Base-by-base conservation (phyloP, 192 early-diverging fungal species). In the Gryganskiella cystojenkinii region DNA sequence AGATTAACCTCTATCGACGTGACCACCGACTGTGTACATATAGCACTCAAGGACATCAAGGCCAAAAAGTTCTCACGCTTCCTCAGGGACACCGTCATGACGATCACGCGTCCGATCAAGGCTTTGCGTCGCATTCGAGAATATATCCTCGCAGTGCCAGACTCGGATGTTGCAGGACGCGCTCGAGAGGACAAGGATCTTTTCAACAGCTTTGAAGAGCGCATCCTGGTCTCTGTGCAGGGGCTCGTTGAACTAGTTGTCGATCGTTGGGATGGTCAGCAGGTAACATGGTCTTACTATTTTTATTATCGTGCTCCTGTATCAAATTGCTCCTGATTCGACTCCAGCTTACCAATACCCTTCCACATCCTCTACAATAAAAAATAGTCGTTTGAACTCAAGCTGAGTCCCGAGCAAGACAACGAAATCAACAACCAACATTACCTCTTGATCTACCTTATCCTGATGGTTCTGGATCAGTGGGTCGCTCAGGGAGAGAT, bases 341-440 rank as follows among this genome's bases (percentile, higher is more conserved):
- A n/a, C n/a, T n/a, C n/a, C n/a, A n/a, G n/a, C n/a, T n/a, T n/a
- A n/a, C n/a, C n/a, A n/a, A n/a, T n/a, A n/a, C n/a, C n/a, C n/a
- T 40, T 50, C 47, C 22, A 4, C 19, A 50, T 50, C 19, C 19
- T 22, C 22, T 50, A 15, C 19, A 20, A 46, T 31, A 61, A 13
- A 13, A 61, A 30, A 24, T 58, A 78, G 74, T 51, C 20, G 2
- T 64, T 78, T 14, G 17, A 53, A 17, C 28, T 78, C 24, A 61
- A 61, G 15, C 50, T 78, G 17, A 55, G 40, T 20, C 74, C 74
- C 6, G 53, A 33, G 0, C 55, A 49, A 28, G 61, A 64, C 5
- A 78, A 78, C 33, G 74, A 78, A 33, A 45, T 68, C 35, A 78
- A 78, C 56, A 78, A 78, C 43, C 74, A 78, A 28, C 67, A 78